Percentiles rank a stretch among this genome's conserved stretches.
Evolutionary conservation across 495 filamentous ascomycete species (phyloP).

Genomic region (Lentithecium fluviatile): DNA sequence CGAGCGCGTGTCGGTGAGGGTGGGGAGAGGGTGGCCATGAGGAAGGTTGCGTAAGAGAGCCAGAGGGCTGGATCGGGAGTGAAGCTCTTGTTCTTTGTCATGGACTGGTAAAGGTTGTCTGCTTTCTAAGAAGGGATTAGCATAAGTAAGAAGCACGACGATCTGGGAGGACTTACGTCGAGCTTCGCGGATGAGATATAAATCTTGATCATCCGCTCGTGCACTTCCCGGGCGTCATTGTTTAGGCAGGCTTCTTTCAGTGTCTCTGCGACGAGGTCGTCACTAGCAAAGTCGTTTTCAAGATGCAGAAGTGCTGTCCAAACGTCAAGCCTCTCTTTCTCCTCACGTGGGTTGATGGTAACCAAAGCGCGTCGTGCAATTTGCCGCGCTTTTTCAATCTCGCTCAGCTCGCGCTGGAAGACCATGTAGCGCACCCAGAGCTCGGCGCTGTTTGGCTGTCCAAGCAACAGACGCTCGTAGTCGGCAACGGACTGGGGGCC

Average conservation of each 20-base stretch:
- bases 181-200: slow-evolving; percentile 88
- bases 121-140: slow-evolving; percentile 62
- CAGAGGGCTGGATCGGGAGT: slow-evolving; percentile 73
- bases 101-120: slow-evolving; percentile 78
- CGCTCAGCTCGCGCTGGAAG: slow-evolving; percentile 88
- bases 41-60: slow-evolving; percentile 92
- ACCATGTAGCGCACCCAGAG: slow-evolving; percentile 97
- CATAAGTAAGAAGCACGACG: not conserved
- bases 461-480: slow-evolving; percentile 88
- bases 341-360: slow-evolving; percentile 82
- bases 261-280: slow-evolving; percentile 78
- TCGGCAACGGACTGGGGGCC: slow-evolving; percentile 90
- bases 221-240: slow-evolving; percentile 86
- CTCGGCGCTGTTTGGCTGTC: slow-evolving; percentile 82
- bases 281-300: slow-evolving; percentile 84
- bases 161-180: slow-evolving; percentile 48
- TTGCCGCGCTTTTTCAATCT: slow-evolving; percentile 78
- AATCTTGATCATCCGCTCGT: slow-evolving; percentile 86
- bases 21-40: slow-evolving; percentile 60
- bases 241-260: slow-evolving; percentile 93
- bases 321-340: slow-evolving; percentile 87
- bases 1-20: slow-evolving; percentile 71
- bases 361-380: slow-evolving; percentile 85
- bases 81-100: slow-evolving; percentile 79
- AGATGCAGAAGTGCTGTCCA: slow-evolving; percentile 94